These are phyloP conservation scores for Rhododendron williamsianum DNA, from an alignment of 148 eudicot genomes.

Conservation along the genomic window DNA sequence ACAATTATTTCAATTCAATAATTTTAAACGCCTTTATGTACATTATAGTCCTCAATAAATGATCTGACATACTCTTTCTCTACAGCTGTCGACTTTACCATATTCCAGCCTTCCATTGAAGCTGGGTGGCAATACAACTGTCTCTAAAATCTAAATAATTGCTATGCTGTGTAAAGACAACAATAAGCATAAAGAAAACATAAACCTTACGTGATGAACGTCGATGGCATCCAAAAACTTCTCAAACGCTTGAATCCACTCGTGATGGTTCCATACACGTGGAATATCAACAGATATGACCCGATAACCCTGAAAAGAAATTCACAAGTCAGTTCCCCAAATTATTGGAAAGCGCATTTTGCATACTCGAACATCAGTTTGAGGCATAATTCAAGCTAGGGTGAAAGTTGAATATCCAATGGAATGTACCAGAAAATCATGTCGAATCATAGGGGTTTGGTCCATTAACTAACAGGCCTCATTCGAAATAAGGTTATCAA, in stretches of 20 bases:
- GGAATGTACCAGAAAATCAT: background rate
- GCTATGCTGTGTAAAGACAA: background rate
- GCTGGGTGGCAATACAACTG: background rate
- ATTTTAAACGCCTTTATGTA: background rate
- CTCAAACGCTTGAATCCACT: constrained; percentile 96
- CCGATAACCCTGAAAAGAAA: constrained; percentile 77
- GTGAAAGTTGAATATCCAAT: background rate
- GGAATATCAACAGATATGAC: constrained; percentile 95
- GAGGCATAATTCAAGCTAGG: background rate
- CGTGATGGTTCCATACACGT: constrained; percentile 82
- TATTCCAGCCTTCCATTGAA: background rate
- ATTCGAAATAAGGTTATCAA: background rate
- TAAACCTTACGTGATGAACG: constrained; percentile 86
- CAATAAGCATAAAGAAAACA: background rate
- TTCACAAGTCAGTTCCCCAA: background rate
- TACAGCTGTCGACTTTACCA: background rate
- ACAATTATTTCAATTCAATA: background rate
- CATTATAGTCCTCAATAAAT: background rate
- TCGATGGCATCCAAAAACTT: constrained; percentile 92
- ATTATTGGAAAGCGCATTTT: background rate
- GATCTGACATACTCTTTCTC: background rate
- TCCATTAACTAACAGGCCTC: background rate
- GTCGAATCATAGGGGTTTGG: background rate
- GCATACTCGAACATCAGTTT: background rate
- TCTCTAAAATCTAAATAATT: background rate